These are phyloP conservation scores for Suillus subalutaceus DNA, from an alignment of 768 basidiomycete species.

Conservation along the genomic window DNA sequence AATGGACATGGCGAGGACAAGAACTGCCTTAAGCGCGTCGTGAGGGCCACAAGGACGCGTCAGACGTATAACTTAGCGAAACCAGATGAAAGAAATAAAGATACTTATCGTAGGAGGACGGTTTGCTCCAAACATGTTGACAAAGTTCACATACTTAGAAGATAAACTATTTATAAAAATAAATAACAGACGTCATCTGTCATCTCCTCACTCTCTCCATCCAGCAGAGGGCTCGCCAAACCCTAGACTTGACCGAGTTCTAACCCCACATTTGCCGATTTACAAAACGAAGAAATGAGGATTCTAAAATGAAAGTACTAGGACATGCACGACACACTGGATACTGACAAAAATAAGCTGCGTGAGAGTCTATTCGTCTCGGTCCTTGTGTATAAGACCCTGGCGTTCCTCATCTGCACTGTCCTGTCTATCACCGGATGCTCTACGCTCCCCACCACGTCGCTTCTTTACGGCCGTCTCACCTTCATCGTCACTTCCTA, in stretches of 20 bases:
- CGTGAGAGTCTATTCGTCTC: conserved; percentile 35
- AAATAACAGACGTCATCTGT: neutral
- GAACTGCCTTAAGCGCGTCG: conserved; percentile 10
- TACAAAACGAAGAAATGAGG: neutral
- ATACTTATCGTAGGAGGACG: neutral
- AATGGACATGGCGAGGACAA: conserved; percentile 52
- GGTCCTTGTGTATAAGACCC: conserved; percentile 57
- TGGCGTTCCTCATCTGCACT: conserved; percentile 61
- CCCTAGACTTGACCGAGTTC: neutral
- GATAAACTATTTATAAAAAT: conserved; percentile 2
- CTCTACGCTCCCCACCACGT: conserved; percentile 37
- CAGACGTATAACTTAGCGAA: conserved; percentile 24
- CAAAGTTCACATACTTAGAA: neutral
- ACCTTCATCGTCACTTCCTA: conserved; percentile 64
- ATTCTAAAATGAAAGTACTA: conserved; percentile 5
- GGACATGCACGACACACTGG: neutral
- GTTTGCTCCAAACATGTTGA: conserved; percentile 1
- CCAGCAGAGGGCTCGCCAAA: neutral
- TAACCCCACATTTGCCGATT: neutral
- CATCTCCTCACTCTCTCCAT: neutral
- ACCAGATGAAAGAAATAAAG: conserved; percentile 8
- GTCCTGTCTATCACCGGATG: conserved; percentile 50
- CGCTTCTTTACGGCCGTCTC: conserved; percentile 52
- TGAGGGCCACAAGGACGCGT: conserved; percentile 20
- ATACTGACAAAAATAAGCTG: conserved; percentile 8